phyloP scores from a whole-genome alignment of 176 grass and related monocot genomes.

The Paspalum notatum region DNA sequence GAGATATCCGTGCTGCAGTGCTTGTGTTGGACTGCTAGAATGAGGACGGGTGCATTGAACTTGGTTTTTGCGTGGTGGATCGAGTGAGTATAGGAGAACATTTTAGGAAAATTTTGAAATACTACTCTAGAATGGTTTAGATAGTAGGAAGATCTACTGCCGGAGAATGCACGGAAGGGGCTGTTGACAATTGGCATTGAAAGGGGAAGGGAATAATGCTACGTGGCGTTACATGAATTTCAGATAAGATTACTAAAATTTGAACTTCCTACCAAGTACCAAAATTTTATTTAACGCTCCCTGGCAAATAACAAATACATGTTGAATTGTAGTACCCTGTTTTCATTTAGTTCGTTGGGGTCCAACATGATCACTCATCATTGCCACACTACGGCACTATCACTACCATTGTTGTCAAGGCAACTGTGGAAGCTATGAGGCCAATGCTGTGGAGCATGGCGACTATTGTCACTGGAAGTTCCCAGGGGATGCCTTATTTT shows the following conservation, averaged over 20 bases:
- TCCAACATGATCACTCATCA: background rate
- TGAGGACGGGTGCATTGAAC: background rate
- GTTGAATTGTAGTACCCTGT: background rate
- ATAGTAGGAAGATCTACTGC: slow-evolving; percentile 7
- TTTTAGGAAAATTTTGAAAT: background rate
- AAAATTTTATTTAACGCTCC: background rate
- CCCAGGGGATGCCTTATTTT: background rate
- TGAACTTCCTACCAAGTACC: background rate
- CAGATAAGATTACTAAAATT: background rate
- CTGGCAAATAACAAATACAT: slow-evolving; percentile 6
- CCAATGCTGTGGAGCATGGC: background rate
- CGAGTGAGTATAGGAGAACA: background rate
- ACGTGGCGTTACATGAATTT: background rate
- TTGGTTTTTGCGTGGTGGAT: background rate
- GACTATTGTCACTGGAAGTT: too few relatives aligned
- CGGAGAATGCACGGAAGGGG: background rate
- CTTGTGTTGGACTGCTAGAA: background rate
- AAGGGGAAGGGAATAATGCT: background rate
- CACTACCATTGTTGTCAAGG: background rate
- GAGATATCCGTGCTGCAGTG: background rate
- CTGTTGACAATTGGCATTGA: background rate
- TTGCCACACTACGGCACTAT: background rate
- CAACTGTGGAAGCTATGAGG: background rate
- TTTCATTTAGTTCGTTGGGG: background rate
- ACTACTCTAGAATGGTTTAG: background rate